phyloP scores from a whole-genome alignment of 2,329 filamentous ascomycete genomes.

The Nannizziopsis barbatae region DNA sequence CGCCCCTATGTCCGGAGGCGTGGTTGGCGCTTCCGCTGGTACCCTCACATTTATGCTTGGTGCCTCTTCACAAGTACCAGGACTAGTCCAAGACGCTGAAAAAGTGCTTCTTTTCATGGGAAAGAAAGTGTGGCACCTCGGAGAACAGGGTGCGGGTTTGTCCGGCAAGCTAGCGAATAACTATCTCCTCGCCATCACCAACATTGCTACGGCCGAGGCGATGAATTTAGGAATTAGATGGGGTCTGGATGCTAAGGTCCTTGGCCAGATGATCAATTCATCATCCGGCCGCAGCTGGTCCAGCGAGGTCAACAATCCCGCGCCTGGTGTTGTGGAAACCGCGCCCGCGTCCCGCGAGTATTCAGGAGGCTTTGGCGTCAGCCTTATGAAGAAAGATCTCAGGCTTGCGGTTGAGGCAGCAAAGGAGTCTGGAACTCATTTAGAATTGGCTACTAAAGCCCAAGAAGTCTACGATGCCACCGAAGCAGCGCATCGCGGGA shows the following conservation, averaged over 20 bases:
- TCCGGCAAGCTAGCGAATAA: conserved; percentile 95
- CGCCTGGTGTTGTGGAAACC: conserved; percentile 66
- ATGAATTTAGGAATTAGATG: conserved; percentile 55
- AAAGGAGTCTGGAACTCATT: conserved; percentile 51
- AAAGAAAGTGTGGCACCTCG: conserved; percentile 72
- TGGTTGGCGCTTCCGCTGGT: conserved; percentile 77
- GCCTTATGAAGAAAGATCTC: conserved; percentile 71
- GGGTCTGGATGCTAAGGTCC: conserved; percentile 52
- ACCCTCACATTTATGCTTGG: conserved; percentile 96
- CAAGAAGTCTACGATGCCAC: conserved; percentile 57
- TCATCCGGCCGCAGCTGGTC: conserved; percentile 96
- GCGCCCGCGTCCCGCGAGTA: conserved; percentile 70
- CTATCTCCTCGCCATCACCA: conserved; percentile 88
- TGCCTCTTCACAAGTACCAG: conserved; percentile 37
- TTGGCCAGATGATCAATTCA: conserved; percentile 81
- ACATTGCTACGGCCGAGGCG: conserved; percentile 59
- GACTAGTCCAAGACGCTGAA: conserved; percentile 53
- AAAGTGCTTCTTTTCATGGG: conserved; percentile 72
- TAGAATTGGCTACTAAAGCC: conserved; percentile 54
- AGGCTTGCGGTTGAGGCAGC: conserved; percentile 62
- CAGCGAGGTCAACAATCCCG: conserved; percentile 89
- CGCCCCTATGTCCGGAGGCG: conserved; percentile 92
- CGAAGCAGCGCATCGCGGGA: conserved; percentile 52
- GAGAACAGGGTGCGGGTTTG: conserved; percentile 70
- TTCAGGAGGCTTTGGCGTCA: conserved; percentile 62